phyloP scores from a whole-genome alignment of 2,329 filamentous ascomycete species.

The Monosporascus sp. region DNA sequence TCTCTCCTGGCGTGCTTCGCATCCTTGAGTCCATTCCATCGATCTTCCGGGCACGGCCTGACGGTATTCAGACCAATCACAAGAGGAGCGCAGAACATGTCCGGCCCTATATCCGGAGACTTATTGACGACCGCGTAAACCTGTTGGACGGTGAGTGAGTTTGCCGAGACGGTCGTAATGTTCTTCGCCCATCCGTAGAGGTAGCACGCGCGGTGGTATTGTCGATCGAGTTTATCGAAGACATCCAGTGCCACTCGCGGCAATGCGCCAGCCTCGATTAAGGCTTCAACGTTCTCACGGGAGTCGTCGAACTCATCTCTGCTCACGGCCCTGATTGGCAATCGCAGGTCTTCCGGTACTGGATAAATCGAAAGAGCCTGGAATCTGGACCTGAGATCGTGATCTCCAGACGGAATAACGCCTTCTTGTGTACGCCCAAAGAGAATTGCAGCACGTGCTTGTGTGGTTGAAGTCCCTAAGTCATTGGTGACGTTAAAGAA shows the following conservation, averaged over 20 bases:
- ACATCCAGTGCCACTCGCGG: neutral
- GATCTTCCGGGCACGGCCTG: neutral
- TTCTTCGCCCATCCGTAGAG: neutral
- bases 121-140: neutral
- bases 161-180: neutral
- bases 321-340: neutral
- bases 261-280: neutral
- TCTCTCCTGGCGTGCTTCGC: neutral
- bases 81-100: neutral
- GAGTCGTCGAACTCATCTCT: neutral
- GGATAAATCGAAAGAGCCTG: neutral
- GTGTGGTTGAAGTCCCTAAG: neutral
- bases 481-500: neutral
- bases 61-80: neutral
- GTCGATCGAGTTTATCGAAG: neutral
- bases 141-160: neutral
- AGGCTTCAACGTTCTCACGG: neutral
- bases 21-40: neutral
- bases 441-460: neutral
- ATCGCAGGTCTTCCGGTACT: neutral
- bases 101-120: neutral
- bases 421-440: neutral
- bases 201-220: neutral
- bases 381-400: neutral
- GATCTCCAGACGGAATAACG: no score